Evolutionary conservation across 78 protist species (phyloP).

Genomic region (Trichosphaerium sp.): DNA sequence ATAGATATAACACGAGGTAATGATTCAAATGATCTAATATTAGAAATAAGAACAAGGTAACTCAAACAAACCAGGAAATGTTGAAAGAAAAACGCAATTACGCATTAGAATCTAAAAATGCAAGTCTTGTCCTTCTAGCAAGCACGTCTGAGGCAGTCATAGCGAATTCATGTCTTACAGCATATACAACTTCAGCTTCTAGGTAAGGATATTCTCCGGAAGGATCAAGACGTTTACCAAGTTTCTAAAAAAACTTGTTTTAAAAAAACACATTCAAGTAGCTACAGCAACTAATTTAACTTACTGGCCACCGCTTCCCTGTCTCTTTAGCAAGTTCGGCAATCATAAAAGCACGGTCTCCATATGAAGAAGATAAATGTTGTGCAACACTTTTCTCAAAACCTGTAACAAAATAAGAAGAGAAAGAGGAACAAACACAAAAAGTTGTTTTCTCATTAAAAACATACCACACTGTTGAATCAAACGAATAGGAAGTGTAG

Average conservation of each 20-base stretch:
- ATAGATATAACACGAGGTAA: constrained; percentile 32
- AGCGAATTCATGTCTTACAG: constrained; percentile 53
- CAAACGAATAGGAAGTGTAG: background rate
- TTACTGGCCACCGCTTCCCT: background rate
- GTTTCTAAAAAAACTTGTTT: background rate
- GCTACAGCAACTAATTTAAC: constrained; percentile 1
- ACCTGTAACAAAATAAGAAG: background rate
- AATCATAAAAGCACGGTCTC: constrained; percentile 31
- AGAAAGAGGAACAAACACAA: background rate
- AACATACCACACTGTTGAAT: background rate
- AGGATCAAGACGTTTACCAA: background rate
- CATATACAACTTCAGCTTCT: constrained; percentile 75
- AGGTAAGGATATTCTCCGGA: constrained; percentile 53
- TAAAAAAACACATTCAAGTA: background rate
- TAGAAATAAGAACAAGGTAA: constrained; percentile 1
- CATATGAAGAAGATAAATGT: constrained; percentile 22
- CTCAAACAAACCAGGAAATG: background rate
- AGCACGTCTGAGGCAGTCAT: constrained; percentile 60
- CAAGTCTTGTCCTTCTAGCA: constrained; percentile 73
- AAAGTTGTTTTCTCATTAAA: background rate
- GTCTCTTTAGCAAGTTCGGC: constrained; percentile 17
- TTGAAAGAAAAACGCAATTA: background rate
- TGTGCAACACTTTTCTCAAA: background rate
- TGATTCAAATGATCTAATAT: constrained; percentile 12
- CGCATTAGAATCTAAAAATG: constrained; percentile 61